Base-by-base conservation (phyloP, 768 basidiomycete genomes). In the Nevesoporus exiguus region DNA sequence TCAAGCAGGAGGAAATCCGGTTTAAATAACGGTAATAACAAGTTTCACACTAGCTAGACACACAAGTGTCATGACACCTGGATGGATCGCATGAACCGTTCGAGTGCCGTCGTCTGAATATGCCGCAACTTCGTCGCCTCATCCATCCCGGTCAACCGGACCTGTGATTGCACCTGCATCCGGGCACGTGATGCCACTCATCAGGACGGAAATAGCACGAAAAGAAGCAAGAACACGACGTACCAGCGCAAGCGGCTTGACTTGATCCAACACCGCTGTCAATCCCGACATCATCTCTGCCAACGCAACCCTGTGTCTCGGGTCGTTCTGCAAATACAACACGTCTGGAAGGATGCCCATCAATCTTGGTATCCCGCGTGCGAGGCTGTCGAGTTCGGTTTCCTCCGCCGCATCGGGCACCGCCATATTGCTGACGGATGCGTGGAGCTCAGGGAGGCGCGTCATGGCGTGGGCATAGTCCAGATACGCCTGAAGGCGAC, bases 221-320 rank as follows among this genome's bases (percentile, higher is more conserved):
- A 33, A 47, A 7, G 9, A 22, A 24, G 14, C 5, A 15, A 22
- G 22, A 10, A 1, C 0, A 21, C 9, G 51, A 77, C 84, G 51
- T 58, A 89, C 90, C 70, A 90, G 64, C 14, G 78, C 76, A 5
- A 81, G 68, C 10, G 87, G 86, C 51, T 77, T 79, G 47, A 80
- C 73, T 54, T 78, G 80, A 64, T 88, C 85, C 33, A 86, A 76
- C 36, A 80, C 73, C 19, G 71, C 69, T 37, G 87, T 77, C 54
- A 93, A 64, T n/a, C 77, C 76, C 3, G 80, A 74, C 44, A 84
- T 79, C 86, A 93, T 92, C 61, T 84, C 83, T 25, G 85, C 79
- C 43, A 89, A 63, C 5, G 89, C 88, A 10, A 85, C 85, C 51
- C 73, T 79, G 68, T 90, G 87, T 49, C 85, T 76, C n/a, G 77